phyloP scores from a whole-genome alignment of 305 asterid genomes.

The Fraxinus dipetala region DNA sequence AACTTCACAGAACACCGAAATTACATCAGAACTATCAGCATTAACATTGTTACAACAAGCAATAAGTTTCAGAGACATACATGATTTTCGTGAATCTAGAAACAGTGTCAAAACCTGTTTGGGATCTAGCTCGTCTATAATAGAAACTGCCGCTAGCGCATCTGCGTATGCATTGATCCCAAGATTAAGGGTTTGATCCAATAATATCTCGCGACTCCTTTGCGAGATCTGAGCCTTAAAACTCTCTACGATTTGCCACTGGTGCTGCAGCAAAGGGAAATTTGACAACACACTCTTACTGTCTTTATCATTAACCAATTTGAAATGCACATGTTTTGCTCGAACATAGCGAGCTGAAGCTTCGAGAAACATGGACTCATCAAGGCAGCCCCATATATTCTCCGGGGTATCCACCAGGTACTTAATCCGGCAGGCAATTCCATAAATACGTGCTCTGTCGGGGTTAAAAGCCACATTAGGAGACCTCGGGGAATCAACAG shows the following conservation, averaged over 20 bases:
- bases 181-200: constrained; percentile 60
- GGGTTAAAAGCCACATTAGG: constrained; percentile 43
- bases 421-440: constrained; percentile 91
- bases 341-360: constrained; percentile 85
- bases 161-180: constrained; percentile 79
- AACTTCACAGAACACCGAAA: constrained; percentile 79
- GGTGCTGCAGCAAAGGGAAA: constrained; percentile 93
- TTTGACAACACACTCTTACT: constrained; percentile 53
- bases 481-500: constrained; percentile 53
- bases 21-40: constrained; percentile 70
- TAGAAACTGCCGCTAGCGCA: constrained; percentile 87
- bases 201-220: constrained; percentile 77
- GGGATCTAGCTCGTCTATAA: constrained; percentile 83
- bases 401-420: constrained; percentile 97
- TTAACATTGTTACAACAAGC: constrained; percentile 58
- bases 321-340: constrained; percentile 75
- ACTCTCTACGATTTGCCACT: constrained; percentile 95
- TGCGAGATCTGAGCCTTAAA: constrained; percentile 92
- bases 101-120: constrained; percentile 67
- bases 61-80: constrained; percentile 64
- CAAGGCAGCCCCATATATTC: constrained; percentile 97
- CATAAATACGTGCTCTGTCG: constrained; percentile 61
- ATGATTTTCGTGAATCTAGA: constrained; percentile 71
- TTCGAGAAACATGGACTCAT: constrained; percentile 88
- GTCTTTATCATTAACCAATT: constrained; percentile 49